Evolutionary conservation across 148 eudicot species (phyloP).

Genomic region (Rhododendron ferrugineum): DNA sequence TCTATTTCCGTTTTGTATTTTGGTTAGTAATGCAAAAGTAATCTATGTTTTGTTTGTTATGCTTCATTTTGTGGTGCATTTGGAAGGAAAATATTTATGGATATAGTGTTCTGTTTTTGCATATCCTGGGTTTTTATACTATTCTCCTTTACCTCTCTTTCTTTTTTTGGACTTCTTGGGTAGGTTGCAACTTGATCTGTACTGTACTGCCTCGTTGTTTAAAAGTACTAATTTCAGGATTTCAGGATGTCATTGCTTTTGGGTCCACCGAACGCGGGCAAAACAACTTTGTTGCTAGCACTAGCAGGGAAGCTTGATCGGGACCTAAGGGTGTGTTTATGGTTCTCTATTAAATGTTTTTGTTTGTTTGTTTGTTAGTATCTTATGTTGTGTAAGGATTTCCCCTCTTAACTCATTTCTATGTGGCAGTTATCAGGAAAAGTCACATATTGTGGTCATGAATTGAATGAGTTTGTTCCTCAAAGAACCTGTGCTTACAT

Average conservation of each 20-base stretch:
- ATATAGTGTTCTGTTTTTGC: neutral
- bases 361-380: neutral
- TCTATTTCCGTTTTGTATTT: neutral
- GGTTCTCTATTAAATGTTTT: too few species aligned
- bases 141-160: neutral
- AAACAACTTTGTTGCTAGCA: conserved; percentile 37
- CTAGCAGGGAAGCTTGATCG: conserved; percentile 36
- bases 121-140: neutral
- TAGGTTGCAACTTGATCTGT: neutral
- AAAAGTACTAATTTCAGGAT: neutral
- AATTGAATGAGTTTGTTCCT: conserved; percentile 33
- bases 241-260: conserved; percentile 39
- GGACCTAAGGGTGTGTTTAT: conserved; percentile 26
- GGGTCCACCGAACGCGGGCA: conserved; percentile 46
- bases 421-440: conserved; percentile 21
- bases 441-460: conserved; percentile 42
- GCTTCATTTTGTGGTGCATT: neutral
- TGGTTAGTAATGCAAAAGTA: neutral
- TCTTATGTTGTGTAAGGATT: neutral
- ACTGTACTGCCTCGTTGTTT: neutral
- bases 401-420: neutral
- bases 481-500: conserved; percentile 45
- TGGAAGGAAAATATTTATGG: neutral
- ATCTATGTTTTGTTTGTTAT: neutral
- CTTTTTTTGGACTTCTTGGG: neutral